A percentile compares a stretch with the other conserved stretches of the same genome.
Conservation (phyloP, 116 monocot genomes). For the Posidonia oceanica region DNA sequence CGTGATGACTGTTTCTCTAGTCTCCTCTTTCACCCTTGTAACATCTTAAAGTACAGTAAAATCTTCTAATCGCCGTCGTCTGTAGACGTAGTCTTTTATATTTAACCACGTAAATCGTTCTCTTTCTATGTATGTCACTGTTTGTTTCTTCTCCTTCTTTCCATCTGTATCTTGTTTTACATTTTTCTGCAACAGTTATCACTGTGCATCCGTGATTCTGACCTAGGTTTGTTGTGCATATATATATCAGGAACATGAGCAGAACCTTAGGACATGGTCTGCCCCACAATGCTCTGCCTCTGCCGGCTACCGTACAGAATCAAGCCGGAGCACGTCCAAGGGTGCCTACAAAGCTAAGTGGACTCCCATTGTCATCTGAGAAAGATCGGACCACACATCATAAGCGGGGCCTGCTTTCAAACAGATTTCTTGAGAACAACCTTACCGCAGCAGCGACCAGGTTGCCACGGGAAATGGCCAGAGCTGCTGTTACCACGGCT, state of each 20-base stretch:
- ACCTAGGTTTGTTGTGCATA: too few species aligned
- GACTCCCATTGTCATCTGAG: slow-evolving; percentile 2
- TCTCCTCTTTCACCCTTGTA: too few species aligned
- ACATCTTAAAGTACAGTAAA: too few species aligned
- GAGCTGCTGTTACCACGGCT: slow-evolving; percentile 8
- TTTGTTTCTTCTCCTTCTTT: too few species aligned
- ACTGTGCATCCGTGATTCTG: too few species aligned
- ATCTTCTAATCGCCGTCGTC: too few species aligned
- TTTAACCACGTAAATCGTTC: too few species aligned
- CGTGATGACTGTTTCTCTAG: too few species aligned
- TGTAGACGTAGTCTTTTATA: too few species aligned
- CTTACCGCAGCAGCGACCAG: slow-evolving; percentile 11
- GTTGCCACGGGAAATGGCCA: background rate
- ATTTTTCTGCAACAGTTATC: too few species aligned
- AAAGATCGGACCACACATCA: background rate
- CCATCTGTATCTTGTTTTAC: too few species aligned
- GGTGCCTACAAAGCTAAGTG: background rate
- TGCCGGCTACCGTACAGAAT: background rate
- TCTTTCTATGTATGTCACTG: too few species aligned
- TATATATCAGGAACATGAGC: slow-evolving; percentile 13
- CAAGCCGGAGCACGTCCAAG: background rate
- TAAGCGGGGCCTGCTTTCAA: slow-evolving; percentile 18
- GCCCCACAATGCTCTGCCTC: slow-evolving; percentile 2
- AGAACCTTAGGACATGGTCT: slow-evolving; percentile 8
- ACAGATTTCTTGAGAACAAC: slow-evolving; percentile 27